A percentile compares a stretch with the other conserved stretches of the same genome.
Conservation (phyloP, 2,329 filamentous ascomycete genomes). For the Fusarium virguliforme region DNA sequence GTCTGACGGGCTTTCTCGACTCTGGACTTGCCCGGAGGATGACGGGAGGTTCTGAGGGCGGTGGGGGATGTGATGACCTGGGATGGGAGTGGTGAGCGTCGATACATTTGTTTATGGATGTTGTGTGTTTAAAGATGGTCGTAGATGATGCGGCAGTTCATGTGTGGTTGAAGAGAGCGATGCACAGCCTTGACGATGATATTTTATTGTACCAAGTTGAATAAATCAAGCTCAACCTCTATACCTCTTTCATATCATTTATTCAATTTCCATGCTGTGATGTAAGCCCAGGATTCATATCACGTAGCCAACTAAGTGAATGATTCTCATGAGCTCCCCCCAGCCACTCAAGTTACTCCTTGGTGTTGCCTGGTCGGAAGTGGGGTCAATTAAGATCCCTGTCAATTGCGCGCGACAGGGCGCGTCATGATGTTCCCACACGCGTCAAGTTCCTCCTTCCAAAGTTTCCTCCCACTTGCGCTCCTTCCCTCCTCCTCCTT, state of each 20-base stretch:
- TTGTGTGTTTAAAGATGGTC: background rate
- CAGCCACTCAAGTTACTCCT: background rate
- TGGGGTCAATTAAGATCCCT: constrained; percentile 55
- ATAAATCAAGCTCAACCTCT: no score
- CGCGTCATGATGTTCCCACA: constrained; percentile 52
- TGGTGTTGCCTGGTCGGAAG: constrained; percentile 13
- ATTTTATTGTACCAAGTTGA: no score
- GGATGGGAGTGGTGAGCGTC: constrained; percentile 59
- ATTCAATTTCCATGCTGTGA: no score
- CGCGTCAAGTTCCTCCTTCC: constrained; percentile 44
- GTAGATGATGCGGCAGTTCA: background rate
- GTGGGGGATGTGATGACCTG: constrained; percentile 51
- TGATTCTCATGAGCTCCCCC: no score
- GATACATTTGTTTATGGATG: constrained; percentile 58
- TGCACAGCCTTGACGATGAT: no score
- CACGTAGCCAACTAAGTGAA: no score
- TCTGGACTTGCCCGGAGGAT: constrained; percentile 21
- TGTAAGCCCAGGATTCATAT: no score
- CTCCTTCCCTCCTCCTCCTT: constrained; percentile 21
- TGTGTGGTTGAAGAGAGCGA: background rate
- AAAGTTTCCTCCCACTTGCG: constrained; percentile 33
- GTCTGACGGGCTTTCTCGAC: constrained; percentile 22
- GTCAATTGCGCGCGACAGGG: constrained; percentile 47
- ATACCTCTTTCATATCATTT: no score
- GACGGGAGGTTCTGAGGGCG: constrained; percentile 28